Base-by-base conservation (phyloP, 2,329 filamentous ascomycete species). In the Apiospora pterosperma region DNA sequence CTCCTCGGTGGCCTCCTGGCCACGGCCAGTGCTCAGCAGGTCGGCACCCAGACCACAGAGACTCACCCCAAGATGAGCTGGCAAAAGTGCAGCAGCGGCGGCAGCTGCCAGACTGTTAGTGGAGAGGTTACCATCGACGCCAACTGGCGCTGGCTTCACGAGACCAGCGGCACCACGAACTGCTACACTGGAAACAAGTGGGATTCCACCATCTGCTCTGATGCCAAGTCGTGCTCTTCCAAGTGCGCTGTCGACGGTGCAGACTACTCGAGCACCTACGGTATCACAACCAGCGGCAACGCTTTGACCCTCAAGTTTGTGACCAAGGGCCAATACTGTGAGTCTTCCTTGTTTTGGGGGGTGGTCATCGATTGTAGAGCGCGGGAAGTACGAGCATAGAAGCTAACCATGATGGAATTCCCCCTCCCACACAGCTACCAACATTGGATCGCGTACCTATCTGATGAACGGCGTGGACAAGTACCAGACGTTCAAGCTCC, bases 401-500 rank as follows among this genome's bases (percentile, higher is more conserved):
- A 28, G n/a, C 19, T 19, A 10, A 23, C 23, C 31, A 41, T 11
- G 34, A 28, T 19, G 23, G 23, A 19, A 25, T n/a, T n/a, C n/a
- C n/a, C n/a, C n/a, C 4, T 4, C 11, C 6, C 60, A n/a, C 25
- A 23, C 55, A 71, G 70, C 70, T 14, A 74, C 71, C 65, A 79
- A 79, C 66, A 70, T 79, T 59, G 76, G 76, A 16, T 76, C 84
- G n/a, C 81, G 87, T 67, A 72, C 87, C 44, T 89, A 88, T 73
- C 78, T 89, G 65, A 81, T 89, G 77, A 79, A 80, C 67, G 77
- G 81, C 62, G 82, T 84, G 61, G 79, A 78, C 67, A 82, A 81
- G 63, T 89, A 89, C 73, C 75, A 87, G 75, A 80, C 83, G 69
- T 84, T 89, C 76, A 80, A 84, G 64, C 77, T 88, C 62, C 79